Evolutionary conservation across 2,329 filamentous ascomycete species (phyloP).

Genomic region (Phaeomoniella chlamydospora): DNA sequence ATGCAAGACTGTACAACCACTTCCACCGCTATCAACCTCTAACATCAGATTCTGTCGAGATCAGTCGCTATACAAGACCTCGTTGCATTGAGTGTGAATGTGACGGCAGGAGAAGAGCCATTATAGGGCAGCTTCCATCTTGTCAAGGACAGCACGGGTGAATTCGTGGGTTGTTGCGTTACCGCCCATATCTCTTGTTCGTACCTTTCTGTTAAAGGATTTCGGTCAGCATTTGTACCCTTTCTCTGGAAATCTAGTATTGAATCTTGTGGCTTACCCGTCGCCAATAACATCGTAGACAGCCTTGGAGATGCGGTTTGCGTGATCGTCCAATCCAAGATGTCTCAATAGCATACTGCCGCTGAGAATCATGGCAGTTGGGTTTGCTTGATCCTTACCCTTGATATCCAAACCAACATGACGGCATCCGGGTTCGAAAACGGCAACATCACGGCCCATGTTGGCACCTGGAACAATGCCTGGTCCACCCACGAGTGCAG

Average conservation of each 20-base stretch:
- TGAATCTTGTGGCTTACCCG: constrained; percentile 65
- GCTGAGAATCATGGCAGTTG: constrained; percentile 85
- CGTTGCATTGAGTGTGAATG: too few species aligned
- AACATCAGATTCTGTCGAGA: too few species aligned
- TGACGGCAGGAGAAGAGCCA: too few species aligned
- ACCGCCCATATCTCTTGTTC: constrained; percentile 95
- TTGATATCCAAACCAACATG: constrained; percentile 99
- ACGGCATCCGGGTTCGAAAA: constrained; percentile 97
- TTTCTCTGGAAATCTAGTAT: too few species aligned
- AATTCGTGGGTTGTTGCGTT: constrained; percentile 83
- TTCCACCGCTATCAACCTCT: neutral
- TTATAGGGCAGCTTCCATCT: constrained; percentile 70
- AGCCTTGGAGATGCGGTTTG: constrained; percentile 85
- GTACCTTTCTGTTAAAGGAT: constrained; percentile 49
- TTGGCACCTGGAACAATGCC: constrained; percentile 98
- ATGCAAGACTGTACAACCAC: neutral
- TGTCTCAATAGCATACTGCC: constrained; percentile 96
- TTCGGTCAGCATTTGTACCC: too few species aligned
- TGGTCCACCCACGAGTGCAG: constrained; percentile 89
- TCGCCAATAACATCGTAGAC: constrained; percentile 73
- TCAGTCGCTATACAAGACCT: too few species aligned
- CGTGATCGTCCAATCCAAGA: constrained; percentile 92
- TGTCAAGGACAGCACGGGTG: constrained; percentile 81
- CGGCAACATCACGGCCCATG: constrained; percentile 96
- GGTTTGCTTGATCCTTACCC: constrained; percentile 99